Evolutionary conservation across 208 protist species (phyloP), one percentile per base, ranked within the genome.

Genomic region (Acanthamoeba lenticulata): DNA sequence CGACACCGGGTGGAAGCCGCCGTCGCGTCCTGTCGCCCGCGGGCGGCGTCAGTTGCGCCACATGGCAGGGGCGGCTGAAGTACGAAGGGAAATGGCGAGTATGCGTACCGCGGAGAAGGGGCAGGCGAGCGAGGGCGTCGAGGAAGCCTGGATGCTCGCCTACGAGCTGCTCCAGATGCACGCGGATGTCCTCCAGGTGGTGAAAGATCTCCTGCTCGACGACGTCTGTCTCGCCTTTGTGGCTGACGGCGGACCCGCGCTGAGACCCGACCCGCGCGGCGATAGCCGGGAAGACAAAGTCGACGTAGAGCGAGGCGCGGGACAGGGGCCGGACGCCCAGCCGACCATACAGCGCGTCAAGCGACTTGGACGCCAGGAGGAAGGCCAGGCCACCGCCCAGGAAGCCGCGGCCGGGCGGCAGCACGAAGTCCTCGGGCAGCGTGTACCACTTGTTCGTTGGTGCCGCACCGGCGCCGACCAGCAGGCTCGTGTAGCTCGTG

Each of bases 391-490:
- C 83, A 32, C n/a, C n/a, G n/a, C 65, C 6, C 3, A 90, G 55
- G n/a, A 90, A 90, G 29, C 32, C 65, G 47, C 19, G 4, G 21
- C 52, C 45, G 0, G n/a, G 40, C 2, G 36, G 55, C 27, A 69
- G 83, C 29, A 47, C 29, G 19, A 69, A 90, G 83, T 90, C 83
- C 27, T 60, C 83, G 7, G 83, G 83, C 27, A 90, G 55, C 9
- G 83, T 90, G 55, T 90, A 90, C 83, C 83, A 90, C 15, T 90
- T 90, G 34, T 1, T 90, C 36, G 34, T 90, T 67, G 34, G n/a
- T n/a, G n/a, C n/a, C n/a, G n/a, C n/a, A n/a, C n/a, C n/a, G n/a
- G n/a, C n/a, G n/a, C n/a, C n/a, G n/a, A n/a, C n/a, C n/a, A n/a
- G n/a, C n/a, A 90, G 55, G 29, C 40, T 90, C 24, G 83, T 90